Conservation (phyloP, 495 filamentous ascomycete species). For the Aspergillus funiculosus region DNA sequence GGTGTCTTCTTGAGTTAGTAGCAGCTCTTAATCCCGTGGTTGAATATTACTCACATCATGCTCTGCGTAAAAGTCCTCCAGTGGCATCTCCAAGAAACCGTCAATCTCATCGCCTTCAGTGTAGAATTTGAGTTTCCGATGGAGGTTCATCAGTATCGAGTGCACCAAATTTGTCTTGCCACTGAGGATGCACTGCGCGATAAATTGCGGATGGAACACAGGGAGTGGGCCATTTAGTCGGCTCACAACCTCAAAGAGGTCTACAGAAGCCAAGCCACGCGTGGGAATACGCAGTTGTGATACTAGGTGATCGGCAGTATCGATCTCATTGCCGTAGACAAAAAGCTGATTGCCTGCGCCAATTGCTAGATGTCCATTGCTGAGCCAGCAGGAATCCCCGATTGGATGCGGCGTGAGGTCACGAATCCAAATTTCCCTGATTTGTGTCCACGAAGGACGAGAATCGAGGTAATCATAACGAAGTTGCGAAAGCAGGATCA, state of each 20-base stretch:
- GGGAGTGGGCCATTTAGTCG: conserved; percentile 82
- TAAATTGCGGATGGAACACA: conserved; percentile 87
- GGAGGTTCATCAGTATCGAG: conserved; percentile 65
- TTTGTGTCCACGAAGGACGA: conserved; percentile 82
- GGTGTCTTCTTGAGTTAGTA: conserved; percentile 34
- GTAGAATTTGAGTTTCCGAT: conserved; percentile 74
- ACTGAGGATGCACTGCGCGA: conserved; percentile 80
- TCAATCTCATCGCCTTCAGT: conserved; percentile 79
- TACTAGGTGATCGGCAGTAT: conserved; percentile 56
- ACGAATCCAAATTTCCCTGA: conserved; percentile 74
- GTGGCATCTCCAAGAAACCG: conserved; percentile 65
- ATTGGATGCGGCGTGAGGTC: conserved; percentile 88
- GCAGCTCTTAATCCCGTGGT: background rate
- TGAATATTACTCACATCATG: conserved; percentile 34
- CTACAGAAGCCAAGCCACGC: conserved; percentile 42
- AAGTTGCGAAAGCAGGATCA: conserved; percentile 82
- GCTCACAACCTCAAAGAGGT: conserved; percentile 76
- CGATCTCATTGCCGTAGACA: conserved; percentile 69
- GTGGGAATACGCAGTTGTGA: conserved; percentile 58
- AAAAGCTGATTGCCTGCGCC: conserved; percentile 93
- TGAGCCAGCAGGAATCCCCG: conserved; percentile 86
- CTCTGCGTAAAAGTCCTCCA: conserved; percentile 64
- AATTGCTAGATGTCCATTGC: conserved; percentile 74
- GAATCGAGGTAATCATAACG: conserved; percentile 90
- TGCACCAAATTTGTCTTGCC: conserved; percentile 74